These are phyloP conservation scores for Sicyos edulis DNA, from an alignment of 306 rosid genomes.

Conservation along the genomic window DNA sequence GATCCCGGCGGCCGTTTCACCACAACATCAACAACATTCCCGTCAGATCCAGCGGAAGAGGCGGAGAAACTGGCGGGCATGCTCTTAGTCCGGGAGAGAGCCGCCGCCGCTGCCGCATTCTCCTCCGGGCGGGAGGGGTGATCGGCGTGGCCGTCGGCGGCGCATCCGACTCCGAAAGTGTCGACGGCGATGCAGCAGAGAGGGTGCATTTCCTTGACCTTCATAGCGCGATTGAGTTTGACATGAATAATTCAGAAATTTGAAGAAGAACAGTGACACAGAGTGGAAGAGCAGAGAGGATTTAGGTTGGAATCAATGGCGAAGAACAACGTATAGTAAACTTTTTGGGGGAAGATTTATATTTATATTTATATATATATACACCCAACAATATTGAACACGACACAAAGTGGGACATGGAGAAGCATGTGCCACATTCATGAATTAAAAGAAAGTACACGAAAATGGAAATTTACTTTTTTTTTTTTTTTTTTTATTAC, in stretches of 20 bases:
- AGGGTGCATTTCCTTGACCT: conserved; percentile 91
- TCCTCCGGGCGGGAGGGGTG: conserved; percentile 57
- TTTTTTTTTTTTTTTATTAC: too few relatives aligned
- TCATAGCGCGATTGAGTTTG: conserved; percentile 22
- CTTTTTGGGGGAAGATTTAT: too few relatives aligned
- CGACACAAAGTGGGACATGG: too few relatives aligned
- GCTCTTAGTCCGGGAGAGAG: conserved; percentile 61
- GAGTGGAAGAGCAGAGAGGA: too few relatives aligned
- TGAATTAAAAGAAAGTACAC: too few relatives aligned
- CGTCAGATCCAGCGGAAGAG: conserved; percentile 46
- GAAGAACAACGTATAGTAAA: too few relatives aligned
- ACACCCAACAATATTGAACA: too few relatives aligned
- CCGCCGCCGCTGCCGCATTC: background rate
- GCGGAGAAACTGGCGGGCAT: conserved; percentile 51
- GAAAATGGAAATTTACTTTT: too few relatives aligned
- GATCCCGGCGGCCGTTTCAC: conserved; percentile 38
- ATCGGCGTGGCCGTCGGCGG: conserved; percentile 38
- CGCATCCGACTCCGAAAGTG: conserved; percentile 37
- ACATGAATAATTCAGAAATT: background rate
- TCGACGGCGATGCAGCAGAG: conserved; percentile 83
- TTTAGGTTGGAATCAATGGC: too few relatives aligned
- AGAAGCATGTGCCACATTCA: too few relatives aligned
- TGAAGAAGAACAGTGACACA: too few relatives aligned
- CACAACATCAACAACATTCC: conserved; percentile 14
- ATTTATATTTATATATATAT: too few relatives aligned